Base-by-base conservation (phyloP, 2,329 filamentous ascomycete species). In the Penicillium corylophilum region DNA sequence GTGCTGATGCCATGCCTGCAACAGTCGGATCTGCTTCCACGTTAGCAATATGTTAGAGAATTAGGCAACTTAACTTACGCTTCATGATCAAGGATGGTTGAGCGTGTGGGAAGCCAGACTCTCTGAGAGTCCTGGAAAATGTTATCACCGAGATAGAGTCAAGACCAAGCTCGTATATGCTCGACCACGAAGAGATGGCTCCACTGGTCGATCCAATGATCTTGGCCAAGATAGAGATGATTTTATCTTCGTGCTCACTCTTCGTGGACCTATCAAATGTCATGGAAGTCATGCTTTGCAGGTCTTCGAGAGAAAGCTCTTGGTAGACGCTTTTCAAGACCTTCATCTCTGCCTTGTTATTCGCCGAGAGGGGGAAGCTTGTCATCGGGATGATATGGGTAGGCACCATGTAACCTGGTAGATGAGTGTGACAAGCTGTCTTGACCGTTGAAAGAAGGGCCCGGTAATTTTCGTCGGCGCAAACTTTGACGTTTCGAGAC, bases 331-430 rank as follows among this genome's bases (percentile, higher is more conserved):
- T 70, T 51, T 82, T 86, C 2, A 96, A 72, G 31, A 79, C 77
- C 63, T 88, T 93, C 6, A 80, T 78, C 62, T 96, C 91, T 0
- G 88, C 87, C 67, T 96, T 96, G 71, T 96, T 96, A 69, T 96
- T 96, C 6, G 88, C 77, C 1, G 90, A 95, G 0, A 96, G 77
- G 0, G 92, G 92, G 48, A 96, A 84, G 7, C 75, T 79, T 0
- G 84, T 80, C 7, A 96, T 73, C 3, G 81, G 82, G 22, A 96
- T 75, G 52, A 95, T 84, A 64, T 94, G 89, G 0, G 90, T 92
- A 0, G 92, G 93, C 2, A 96, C 82, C 92, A 96, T 96, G 68
- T 96, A 96, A 0, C 80, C 82, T 0, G 92, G 89, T 3, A 96
- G 79, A 20, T 78, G 83, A 2, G 81, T 75, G 29, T 82, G 81